These are phyloP conservation scores for Zymoseptoria ardabiliae DNA, from an alignment of 2,329 filamentous ascomycete species.

Conservation along the genomic window DNA sequence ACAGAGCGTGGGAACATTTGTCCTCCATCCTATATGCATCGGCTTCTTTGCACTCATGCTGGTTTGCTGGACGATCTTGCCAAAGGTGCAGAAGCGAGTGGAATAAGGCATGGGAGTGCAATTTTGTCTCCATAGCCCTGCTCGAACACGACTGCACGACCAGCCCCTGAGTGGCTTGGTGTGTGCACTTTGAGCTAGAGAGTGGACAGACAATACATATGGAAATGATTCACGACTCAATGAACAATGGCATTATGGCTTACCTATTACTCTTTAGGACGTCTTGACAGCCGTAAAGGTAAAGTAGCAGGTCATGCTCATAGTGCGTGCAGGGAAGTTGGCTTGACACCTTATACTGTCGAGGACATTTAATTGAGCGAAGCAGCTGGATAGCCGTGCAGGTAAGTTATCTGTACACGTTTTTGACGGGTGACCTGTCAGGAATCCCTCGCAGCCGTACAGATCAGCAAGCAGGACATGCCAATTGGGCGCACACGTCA, in stretches of 20 bases:
- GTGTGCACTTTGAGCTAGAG: not conserved
- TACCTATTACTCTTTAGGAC: too few species aligned
- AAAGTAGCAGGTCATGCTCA: too few species aligned
- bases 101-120: not conserved
- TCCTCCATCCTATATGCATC: slow-evolving; percentile 60
- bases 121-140: not conserved
- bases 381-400: not conserved
- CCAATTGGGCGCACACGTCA: too few species aligned
- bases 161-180: not conserved
- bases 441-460: not conserved
- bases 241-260: not conserved
- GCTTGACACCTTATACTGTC: too few species aligned
- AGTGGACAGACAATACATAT: not conserved
- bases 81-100: slow-evolving; percentile 45
- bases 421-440: not conserved
- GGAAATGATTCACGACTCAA: not conserved
- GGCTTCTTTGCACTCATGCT: slow-evolving; percentile 59
- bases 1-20: slow-evolving; percentile 55
- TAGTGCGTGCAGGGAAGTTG: too few species aligned
- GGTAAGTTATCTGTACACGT: not conserved
- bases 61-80: slow-evolving; percentile 56
- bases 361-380: too few species aligned
- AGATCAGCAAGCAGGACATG: not conserved
- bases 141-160: not conserved
- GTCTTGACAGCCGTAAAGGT: not conserved